Evolutionary conservation across 106 monocot genomes (phyloP).

Genomic region (Dioscorea alata): DNA sequence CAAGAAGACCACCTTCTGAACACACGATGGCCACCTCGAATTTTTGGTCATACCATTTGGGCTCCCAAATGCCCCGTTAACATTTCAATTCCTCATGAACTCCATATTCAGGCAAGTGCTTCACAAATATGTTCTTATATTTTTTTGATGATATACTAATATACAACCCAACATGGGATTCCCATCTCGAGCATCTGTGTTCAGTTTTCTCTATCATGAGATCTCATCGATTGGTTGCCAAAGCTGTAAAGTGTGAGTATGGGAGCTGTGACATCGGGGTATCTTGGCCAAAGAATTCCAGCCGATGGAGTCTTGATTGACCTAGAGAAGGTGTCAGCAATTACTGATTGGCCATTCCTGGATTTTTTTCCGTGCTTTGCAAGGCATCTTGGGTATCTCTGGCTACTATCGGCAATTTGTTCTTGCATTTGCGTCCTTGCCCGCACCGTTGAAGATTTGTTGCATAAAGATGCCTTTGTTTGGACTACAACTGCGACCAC

Average conservation of each 20-base stretch:
- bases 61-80: background rate
- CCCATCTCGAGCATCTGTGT: background rate
- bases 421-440: background rate
- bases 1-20: background rate
- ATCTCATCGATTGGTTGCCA: background rate
- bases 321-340: background rate
- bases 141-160: background rate
- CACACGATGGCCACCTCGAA: background rate
- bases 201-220: background rate
- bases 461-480: background rate
- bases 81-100: background rate
- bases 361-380: background rate
- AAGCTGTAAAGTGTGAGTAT: background rate
- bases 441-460: too few relatives aligned
- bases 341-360: background rate
- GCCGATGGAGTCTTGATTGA: background rate
- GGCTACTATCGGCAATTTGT: background rate
- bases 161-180: background rate
- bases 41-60: background rate
- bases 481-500: background rate
- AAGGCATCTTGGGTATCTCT: background rate
- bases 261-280: background rate
- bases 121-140: background rate
- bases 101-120: background rate
- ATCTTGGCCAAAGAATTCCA: background rate